phyloP scores from a whole-genome alignment of 1,284 basidiomycete species.

The Exobasidium cylindrosporum region DNA sequence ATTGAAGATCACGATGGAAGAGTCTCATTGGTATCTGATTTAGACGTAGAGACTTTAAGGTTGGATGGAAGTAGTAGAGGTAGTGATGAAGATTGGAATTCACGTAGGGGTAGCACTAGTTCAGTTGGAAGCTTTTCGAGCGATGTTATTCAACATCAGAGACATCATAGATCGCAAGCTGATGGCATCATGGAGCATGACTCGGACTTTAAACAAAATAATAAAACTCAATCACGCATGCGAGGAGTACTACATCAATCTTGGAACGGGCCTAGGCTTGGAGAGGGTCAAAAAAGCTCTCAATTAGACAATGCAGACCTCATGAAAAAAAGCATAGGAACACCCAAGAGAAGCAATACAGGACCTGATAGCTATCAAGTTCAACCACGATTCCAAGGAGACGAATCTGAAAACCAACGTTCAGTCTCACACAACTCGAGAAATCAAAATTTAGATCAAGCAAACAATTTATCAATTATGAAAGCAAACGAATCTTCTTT shows the following conservation, averaged over 20 bases:
- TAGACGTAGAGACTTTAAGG: constrained; percentile 48
- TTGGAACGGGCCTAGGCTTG: background rate
- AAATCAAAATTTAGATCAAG: too few species aligned
- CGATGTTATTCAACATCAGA: background rate
- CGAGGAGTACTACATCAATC: background rate
- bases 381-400: too few species aligned
- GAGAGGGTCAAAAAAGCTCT: too few species aligned
- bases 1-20: constrained; percentile 38
- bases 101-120: constrained; percentile 37
- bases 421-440: too few species aligned
- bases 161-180: constrained; percentile 4
- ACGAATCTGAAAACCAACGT: too few species aligned
- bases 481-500: background rate
- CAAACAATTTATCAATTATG: background rate
- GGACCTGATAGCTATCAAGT: too few species aligned
- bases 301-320: too few species aligned
- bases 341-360: too few species aligned
- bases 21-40: constrained; percentile 45
- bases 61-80: constrained; percentile 30
- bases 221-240: too few species aligned
- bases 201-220: background rate
- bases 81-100: constrained; percentile 12
- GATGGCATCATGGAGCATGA: constrained; percentile 5
- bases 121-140: constrained; percentile 27
- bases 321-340: too few species aligned